Base-by-base conservation (phyloP, 495 filamentous ascomycete species). In the Symbiotaphrina buchneri region DNA sequence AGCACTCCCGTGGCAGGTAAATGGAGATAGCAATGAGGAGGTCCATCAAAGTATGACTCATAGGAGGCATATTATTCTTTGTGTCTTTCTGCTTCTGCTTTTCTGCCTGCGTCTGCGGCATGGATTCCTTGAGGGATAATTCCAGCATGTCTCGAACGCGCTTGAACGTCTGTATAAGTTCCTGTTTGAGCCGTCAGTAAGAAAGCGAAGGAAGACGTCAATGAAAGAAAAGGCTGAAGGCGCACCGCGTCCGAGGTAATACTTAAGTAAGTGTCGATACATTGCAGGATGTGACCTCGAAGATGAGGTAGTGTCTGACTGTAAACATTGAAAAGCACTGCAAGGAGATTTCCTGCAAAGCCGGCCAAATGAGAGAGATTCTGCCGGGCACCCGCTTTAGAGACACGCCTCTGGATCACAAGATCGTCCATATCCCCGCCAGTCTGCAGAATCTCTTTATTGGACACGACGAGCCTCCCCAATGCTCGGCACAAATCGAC, bases 301-400 rank as follows among this genome's bases (percentile, higher is more conserved):
- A 80, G 81, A 46, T 94, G 82, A 1, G 90, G 87, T 14, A 95
- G 58, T 1, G 90, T 95, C 45, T 90, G 72, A 44, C 75, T 90
- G 54, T 95, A 97, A 17, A 95, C 85, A 45, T 97, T 97, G 60
- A 95, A 95, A 24, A 97, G 59, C 2, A 95, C 87, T 2, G 87
- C 82, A 18, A 97, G 63, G 40, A 95, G 47, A 38, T 97, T 94
- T 30, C 75, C 70, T 5, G 85, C 64, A 47, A 90, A 83, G 3
- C 48, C 45, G 3, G 76, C 67, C 6, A 97, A 59, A 47, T 91
- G 74, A 15, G 65, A 56, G 23, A 95, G 50, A 44, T 92, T 91
- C 48, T 70, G 65, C 45, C 65, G 49, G 0, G 87, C 87, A 21
- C 65, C 58, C 20, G 49, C 63, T 54, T 78, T 83, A 13, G 75